Evolutionary conservation across 164 flowering plant species (phyloP).

Genomic region (Santalum album): DNA sequence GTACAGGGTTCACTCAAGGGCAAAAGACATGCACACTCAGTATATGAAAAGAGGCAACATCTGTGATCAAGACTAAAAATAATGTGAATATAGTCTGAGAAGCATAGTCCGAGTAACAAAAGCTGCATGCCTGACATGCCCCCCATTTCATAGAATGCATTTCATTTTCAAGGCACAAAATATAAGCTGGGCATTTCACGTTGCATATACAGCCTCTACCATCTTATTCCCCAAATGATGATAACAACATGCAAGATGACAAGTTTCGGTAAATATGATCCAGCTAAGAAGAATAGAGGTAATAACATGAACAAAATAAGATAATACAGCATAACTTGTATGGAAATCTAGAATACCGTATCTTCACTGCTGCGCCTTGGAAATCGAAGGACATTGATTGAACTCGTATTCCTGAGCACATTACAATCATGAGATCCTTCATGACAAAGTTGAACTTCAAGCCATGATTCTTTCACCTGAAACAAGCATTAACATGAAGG

Average conservation of each 20-base stretch:
- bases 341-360: conserved; percentile 54
- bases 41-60: too few relatives aligned
- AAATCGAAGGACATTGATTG: conserved; percentile 44
- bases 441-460: conserved; percentile 87
- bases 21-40: too few relatives aligned
- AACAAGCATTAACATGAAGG: conserved; percentile 8
- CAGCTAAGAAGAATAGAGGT: too few relatives aligned
- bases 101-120: too few relatives aligned
- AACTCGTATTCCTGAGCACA: conserved; percentile 39
- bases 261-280: neutral
- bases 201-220: too few relatives aligned
- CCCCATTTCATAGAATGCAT: too few relatives aligned
- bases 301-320: neutral
- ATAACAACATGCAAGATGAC: neutral
- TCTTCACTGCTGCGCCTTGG: conserved; percentile 84
- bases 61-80: too few relatives aligned
- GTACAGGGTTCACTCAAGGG: too few relatives aligned
- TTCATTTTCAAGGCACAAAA: too few relatives aligned
- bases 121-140: too few relatives aligned
- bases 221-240: neutral
- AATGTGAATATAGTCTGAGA: too few relatives aligned
- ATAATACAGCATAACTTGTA: neutral
- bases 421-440: conserved; percentile 48
- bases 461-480: conserved; percentile 92
- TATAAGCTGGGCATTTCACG: too few relatives aligned